Evolutionary conservation across 164 flowering plant species (phyloP).

Genomic region (Vitis labrusca): DNA sequence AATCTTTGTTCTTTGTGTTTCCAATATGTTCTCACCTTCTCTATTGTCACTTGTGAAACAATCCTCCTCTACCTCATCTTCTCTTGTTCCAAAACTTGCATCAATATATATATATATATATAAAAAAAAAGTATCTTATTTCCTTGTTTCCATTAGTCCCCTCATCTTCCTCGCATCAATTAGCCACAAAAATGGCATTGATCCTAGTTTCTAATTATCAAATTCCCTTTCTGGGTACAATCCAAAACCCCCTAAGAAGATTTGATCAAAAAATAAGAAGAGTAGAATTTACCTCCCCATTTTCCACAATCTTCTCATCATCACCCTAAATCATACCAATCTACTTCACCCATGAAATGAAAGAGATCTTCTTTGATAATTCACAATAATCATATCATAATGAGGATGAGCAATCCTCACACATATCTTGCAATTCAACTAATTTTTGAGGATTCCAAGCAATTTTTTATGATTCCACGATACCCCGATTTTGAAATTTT

Average conservation of each 20-base stretch:
- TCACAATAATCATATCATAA: slow-evolving; percentile 17
- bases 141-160: slow-evolving; percentile 20
- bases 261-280: slow-evolving; percentile 46
- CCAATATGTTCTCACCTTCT: no score
- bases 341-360: slow-evolving; percentile 43
- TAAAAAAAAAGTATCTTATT: slow-evolving; percentile 23
- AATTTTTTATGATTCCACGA: slow-evolving; percentile 58
- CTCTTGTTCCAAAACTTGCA: slow-evolving; percentile 14
- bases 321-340: slow-evolving; percentile 33
- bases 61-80: slow-evolving; percentile 20
- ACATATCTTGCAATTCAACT: slow-evolving; percentile 53
- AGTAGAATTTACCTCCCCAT: slow-evolving; percentile 31
- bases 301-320: slow-evolving; percentile 31
- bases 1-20: no score
- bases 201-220: slow-evolving; percentile 23
- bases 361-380: slow-evolving; percentile 22
- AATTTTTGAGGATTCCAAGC: background rate
- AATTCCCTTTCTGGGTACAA: slow-evolving; percentile 40
- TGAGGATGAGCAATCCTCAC: slow-evolving; percentile 82
- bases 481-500: slow-evolving; percentile 77
- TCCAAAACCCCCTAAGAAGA: slow-evolving; percentile 61
- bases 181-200: slow-evolving; percentile 18
- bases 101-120: no score
- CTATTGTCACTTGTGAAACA: background rate
- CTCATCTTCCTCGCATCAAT: slow-evolving; percentile 21